Evolutionary conservation across 306 rosid genomes (phyloP).

Genomic region (Inga oerstediana): DNA sequence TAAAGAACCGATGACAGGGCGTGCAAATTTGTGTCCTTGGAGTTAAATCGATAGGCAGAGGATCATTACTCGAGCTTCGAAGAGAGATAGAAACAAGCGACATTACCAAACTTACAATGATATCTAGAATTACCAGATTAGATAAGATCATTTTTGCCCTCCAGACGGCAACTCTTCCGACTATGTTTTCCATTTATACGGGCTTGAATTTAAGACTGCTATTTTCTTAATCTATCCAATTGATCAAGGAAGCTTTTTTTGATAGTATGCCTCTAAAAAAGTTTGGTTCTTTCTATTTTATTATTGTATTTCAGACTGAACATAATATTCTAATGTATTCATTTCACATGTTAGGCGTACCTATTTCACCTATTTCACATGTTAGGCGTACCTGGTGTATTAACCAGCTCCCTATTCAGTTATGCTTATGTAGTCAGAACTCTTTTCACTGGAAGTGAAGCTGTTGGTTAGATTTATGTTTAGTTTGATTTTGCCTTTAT

Average conservation of each 20-base stretch:
- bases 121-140: neutral
- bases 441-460: neutral
- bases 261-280: too few species aligned
- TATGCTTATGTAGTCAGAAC: neutral
- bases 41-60: neutral
- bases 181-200: neutral
- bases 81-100: neutral
- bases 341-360: too few species aligned
- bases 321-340: too few species aligned
- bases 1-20: neutral
- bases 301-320: too few species aligned
- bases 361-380: too few species aligned
- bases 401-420: too few species aligned
- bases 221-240: too few species aligned
- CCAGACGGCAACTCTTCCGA: neutral
- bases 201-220: neutral
- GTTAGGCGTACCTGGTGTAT: too few species aligned
- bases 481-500: constrained; percentile 1
- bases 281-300: too few species aligned
- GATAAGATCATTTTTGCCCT: neutral
- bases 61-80: neutral
- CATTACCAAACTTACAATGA: neutral
- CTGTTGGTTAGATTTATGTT: neutral
- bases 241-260: too few species aligned
- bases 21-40: neutral